Conservation (phyloP, 805 yeast species). For the Grigorovia humatica region DNA sequence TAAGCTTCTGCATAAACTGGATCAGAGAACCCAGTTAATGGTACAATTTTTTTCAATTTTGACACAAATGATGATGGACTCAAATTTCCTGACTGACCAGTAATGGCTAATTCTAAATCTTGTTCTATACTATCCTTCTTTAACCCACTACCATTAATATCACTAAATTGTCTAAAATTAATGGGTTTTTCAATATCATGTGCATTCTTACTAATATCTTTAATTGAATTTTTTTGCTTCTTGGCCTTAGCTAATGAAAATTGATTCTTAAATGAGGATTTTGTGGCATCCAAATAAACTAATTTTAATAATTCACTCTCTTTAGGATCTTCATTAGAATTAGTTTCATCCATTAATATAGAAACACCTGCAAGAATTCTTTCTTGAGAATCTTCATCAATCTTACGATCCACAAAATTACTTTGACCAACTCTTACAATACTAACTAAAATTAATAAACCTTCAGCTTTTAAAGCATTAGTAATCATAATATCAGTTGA, state of each 20-base stretch:
- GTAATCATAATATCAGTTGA: conserved; percentile 44
- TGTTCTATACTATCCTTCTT: conserved; percentile 41
- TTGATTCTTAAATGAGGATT: conserved; percentile 69
- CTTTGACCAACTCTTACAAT: conserved; percentile 82
- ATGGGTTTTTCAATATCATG: conserved; percentile 73
- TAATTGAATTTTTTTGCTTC: conserved; percentile 46
- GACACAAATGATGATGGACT: conserved; percentile 57
- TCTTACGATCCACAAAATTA: conserved; percentile 53
- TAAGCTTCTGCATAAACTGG: conserved; percentile 97
- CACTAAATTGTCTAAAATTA: conserved; percentile 66
- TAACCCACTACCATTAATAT: conserved; percentile 30
- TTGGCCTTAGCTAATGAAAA: conserved; percentile 49
- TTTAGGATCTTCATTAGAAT: conserved; percentile 33
- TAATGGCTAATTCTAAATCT: conserved; percentile 48
- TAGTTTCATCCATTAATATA: conserved; percentile 51
- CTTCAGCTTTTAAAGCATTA: conserved; percentile 90
- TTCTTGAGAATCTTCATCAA: conserved; percentile 96
- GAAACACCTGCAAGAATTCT: conserved; percentile 82
- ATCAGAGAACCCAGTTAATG: conserved; percentile 95
- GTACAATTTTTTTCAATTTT: conserved; percentile 78
- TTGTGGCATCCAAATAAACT: conserved; percentile 83
- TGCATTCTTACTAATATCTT: conserved; percentile 49
- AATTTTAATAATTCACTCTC: conserved; percentile 38
- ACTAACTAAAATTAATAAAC: conserved; percentile 84
- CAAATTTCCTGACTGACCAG: conserved; percentile 31